Evolutionary conservation across 2,329 filamentous ascomycete species (phyloP).

Genomic region (Fusarium proliferatum): DNA sequence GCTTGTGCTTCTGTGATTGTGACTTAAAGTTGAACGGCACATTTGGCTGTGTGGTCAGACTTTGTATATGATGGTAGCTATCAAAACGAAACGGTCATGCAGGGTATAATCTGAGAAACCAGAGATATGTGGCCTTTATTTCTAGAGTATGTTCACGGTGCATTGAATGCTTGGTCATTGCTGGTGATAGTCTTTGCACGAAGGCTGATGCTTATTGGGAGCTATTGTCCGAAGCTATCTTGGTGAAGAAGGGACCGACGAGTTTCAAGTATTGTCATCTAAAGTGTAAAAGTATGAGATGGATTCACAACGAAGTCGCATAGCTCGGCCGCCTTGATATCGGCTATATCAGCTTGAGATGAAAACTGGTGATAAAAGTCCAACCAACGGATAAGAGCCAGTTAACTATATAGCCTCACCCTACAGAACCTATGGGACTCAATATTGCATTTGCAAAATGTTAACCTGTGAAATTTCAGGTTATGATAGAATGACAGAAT

Average conservation of each 20-base stretch:
- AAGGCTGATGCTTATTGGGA: not conserved
- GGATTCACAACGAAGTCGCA: not conserved
- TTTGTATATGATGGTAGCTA: too few species aligned
- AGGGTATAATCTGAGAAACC: not conserved
- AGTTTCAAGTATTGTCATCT: not conserved
- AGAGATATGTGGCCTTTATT: too few species aligned
- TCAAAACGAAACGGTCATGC: not conserved
- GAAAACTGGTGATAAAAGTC: not conserved
- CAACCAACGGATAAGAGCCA: not conserved
- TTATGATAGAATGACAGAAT: too few species aligned
- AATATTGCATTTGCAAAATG: not conserved
- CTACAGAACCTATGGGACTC: not conserved
- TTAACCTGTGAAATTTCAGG: fast-evolving
- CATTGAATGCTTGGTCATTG: not conserved
- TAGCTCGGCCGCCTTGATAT: not conserved
- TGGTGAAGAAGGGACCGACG: not conserved
- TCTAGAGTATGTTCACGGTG: not conserved
- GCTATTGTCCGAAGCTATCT: not conserved
- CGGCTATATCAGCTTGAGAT: not conserved
- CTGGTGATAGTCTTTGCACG: not conserved
- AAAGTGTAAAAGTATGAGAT: not conserved
- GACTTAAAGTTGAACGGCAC: not conserved
- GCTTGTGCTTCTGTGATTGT: not conserved
- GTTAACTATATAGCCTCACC: not conserved
- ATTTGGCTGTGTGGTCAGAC: not conserved